phyloP scores from a whole-genome alignment of 441 rosid species.

The Hura crepitans region DNA sequence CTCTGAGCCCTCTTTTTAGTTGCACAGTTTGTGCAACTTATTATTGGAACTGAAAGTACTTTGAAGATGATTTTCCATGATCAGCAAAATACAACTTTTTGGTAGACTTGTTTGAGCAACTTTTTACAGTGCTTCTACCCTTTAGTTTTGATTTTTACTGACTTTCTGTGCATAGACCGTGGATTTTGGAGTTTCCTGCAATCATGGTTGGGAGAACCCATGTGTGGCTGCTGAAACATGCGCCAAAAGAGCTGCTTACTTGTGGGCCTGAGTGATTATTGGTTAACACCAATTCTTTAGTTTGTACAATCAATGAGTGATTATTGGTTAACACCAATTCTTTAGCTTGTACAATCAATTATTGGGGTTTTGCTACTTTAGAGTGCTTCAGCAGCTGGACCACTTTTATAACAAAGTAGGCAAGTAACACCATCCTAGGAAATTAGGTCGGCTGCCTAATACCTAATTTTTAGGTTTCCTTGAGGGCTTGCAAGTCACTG shows the following conservation, averaged over 20 bases:
- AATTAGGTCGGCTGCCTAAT: background rate
- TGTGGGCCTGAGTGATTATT: background rate
- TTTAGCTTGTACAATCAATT: background rate
- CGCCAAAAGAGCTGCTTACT: background rate
- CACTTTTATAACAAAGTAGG: background rate
- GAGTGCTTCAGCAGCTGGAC: background rate
- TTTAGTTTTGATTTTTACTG: background rate
- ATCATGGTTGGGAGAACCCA: background rate
- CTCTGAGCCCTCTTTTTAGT: background rate
- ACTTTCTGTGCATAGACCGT: background rate
- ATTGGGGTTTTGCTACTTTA: background rate
- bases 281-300: background rate
- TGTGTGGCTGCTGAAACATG: background rate
- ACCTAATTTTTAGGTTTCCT: slow-evolving; percentile 8
- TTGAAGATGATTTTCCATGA: background rate
- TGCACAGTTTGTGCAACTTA: background rate
- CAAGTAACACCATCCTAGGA: background rate
- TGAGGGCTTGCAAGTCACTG: background rate
- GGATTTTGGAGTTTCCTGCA: background rate
- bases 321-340: background rate
- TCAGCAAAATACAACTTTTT: background rate
- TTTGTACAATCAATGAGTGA: background rate
- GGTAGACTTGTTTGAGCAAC: background rate
- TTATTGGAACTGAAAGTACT: background rate
- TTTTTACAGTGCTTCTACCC: background rate